phyloP scores from a whole-genome alignment of 805 yeast genomes.

The Candida arabinofermentans region DNA sequence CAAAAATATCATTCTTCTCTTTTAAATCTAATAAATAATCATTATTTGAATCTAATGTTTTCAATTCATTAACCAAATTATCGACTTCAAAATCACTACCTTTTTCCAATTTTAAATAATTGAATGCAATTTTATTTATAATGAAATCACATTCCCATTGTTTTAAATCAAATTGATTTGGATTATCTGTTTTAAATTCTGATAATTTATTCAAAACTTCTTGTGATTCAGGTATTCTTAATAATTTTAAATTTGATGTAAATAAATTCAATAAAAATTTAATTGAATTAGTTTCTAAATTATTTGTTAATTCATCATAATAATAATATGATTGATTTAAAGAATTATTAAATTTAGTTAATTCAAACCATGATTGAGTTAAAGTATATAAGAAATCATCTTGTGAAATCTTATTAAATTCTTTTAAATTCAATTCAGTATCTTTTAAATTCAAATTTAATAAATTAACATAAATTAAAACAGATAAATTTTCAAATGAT shows the following conservation, averaged over 20 bases:
- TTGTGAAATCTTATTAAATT: constrained; percentile 38
- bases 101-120: constrained; percentile 52
- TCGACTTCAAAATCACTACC: constrained; percentile 35
- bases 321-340: constrained; percentile 53
- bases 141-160: constrained; percentile 42
- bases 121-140: constrained; percentile 63
- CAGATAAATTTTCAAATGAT: constrained; percentile 35
- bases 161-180: constrained; percentile 5
- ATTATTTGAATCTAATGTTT: constrained; percentile 42
- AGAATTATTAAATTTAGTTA: constrained; percentile 39
- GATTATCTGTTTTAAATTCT: constrained; percentile 10
- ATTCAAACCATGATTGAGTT: constrained; percentile 63
- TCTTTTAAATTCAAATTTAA: constrained; percentile 38
- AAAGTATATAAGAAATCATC: constrained; percentile 77
- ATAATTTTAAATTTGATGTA: constrained; percentile 72
- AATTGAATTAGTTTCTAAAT: constrained; percentile 37
- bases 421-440: constrained; percentile 17
- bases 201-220: constrained; percentile 50
- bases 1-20: constrained; percentile 63
- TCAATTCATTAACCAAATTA: constrained; percentile 34
- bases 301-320: constrained; percentile 76
- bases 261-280: constrained; percentile 60
- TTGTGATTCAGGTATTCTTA: constrained; percentile 78
- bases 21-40: constrained; percentile 53
- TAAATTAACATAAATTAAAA: constrained; percentile 37